Base-by-base conservation (phyloP, 1,139 yeast genomes). In the Taphrina betulina region DNA sequence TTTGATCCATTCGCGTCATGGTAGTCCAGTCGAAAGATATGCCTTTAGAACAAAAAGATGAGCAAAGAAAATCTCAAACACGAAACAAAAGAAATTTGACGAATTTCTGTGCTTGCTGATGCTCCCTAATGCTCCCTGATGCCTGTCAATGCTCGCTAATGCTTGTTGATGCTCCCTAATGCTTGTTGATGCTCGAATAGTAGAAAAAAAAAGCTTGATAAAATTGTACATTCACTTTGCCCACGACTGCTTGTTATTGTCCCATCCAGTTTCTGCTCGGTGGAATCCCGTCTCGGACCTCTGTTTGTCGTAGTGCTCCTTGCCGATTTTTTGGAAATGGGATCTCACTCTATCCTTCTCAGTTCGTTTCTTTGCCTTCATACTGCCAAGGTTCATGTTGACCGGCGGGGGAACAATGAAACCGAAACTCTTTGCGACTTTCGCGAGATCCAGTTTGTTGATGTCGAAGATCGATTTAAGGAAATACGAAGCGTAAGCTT, bases 401-500 rank as follows among this genome's bases (percentile, higher is more conserved):
- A 92, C 98, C 75, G 89, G 89, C 63, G 99, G 99, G 43, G 98
- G 97, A 20, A 87, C 84, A 50, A 85, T 83, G 46, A 94, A 92
- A 4, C 99, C 99, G 71, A 86, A 92, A 12, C 95, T 84, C 71
- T 85, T 86, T 60, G 96, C 98, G 33, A 92, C 97, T 75, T 90
- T 92, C 38, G 84, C 92, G 64, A 92, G 76, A 70, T 92, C 98
- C 60, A 92, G 77, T 72, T 90, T 88, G 72, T 92, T 97, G 64
- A 92, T 88, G 72, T 90, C 95, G 69, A 92, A 92, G 17, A 92
- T 97, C 1, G 96, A 85, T 72, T 92, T 92, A 70, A 92, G 77
- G 67, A 90, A 95, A 72, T 92, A 98, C 28, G 96, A 85, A 12
- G 98, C 90, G 68, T 92, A 94, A 4, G 98, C 97, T 72, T 94